These are phyloP conservation scores for Penicillium hordei DNA, from an alignment of 2,329 filamentous ascomycete species.

Conservation along the genomic window DNA sequence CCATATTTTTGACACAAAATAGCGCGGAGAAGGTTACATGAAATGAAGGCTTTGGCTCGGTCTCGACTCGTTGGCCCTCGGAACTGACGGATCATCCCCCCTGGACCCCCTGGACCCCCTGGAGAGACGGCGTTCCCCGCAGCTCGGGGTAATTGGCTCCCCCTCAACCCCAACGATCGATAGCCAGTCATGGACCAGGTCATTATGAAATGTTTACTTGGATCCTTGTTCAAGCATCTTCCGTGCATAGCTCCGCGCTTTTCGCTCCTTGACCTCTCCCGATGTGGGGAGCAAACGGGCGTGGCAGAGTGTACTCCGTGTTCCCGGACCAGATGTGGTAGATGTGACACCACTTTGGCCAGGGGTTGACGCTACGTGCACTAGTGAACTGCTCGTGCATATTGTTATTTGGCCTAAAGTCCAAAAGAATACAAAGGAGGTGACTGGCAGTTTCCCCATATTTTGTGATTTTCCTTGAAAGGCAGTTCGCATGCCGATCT, in stretches of 20 bases:
- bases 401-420: not conserved
- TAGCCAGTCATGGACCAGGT: slow-evolving; percentile 7
- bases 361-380: slow-evolving; percentile 5
- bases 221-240: slow-evolving; percentile 2
- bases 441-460: not conserved
- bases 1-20: not conserved
- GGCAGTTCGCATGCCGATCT: slow-evolving; percentile 16
- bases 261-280: not conserved
- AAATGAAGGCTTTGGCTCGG: not conserved
- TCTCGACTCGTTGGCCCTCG: not conserved
- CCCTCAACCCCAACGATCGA: slow-evolving; percentile 17
- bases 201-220: not conserved
- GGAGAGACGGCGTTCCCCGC: slow-evolving; percentile 19
- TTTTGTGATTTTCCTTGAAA: slow-evolving; percentile 4
- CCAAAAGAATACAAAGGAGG: not conserved
- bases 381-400: not conserved
- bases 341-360: slow-evolving; percentile 11
- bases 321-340: not conserved
- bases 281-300: not conserved
- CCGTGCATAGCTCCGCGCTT: not conserved
- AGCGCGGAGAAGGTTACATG: slow-evolving; percentile 9
- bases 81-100: slow-evolving; percentile 9
- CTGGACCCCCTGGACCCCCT: slow-evolving; percentile 1
- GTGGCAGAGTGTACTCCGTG: not conserved
- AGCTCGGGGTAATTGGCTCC: slow-evolving; percentile 13